Base-by-base conservation (phyloP, 495 filamentous ascomycete genomes). In the Margaritispora aquatica region DNA sequence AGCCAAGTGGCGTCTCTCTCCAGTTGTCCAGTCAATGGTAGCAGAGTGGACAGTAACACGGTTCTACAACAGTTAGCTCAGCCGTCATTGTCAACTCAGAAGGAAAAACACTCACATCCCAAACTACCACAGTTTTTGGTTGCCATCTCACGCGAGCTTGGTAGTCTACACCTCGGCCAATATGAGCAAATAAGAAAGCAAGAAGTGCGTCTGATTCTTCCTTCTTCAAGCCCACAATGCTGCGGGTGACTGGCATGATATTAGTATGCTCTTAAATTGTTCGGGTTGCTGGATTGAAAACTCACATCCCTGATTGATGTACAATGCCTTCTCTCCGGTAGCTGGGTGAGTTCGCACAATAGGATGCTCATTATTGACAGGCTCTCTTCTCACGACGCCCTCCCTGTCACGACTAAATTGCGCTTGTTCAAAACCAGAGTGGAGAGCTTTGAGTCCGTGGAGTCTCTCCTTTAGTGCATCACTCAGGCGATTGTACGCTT, bases 151-250 rank as follows among this genome's bases (percentile, higher is more conserved):
- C 70, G 23, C 85, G 77, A 26, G 75, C 71, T 58, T 86, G 84
- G 21, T 82, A 71, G 64, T 88, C 84, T 41, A 79, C 77, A 26
- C 78, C 77, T 36, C 79, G 67, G 13, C 78, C 80, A 53, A 86
- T 82, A 58, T 86, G 84, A 13, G 85, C 78, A 65, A 75, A 85
- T n/a, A 88, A 69, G 72, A 87, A 87, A 50, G 82, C 81, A 26
- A 88, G 76, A 2, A 88, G 75, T 57, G 68, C 69, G 55, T 88
- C 84, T 15, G 80, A 84, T 64, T 88, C 84, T 60, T 86, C 84
- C 57, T 84, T 80, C 69, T 86, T 84, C 64, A 77, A 82, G 13
- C 84, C 84, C 3, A 85, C 76, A 36, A 88, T 84, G 55, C 74
- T 54, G 3, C 58, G 44, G 4, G 54, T 56, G 22, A 62, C 26